Base-by-base conservation (phyloP, 768 basidiomycete genomes). In the Tubosaeta sp. region DNA sequence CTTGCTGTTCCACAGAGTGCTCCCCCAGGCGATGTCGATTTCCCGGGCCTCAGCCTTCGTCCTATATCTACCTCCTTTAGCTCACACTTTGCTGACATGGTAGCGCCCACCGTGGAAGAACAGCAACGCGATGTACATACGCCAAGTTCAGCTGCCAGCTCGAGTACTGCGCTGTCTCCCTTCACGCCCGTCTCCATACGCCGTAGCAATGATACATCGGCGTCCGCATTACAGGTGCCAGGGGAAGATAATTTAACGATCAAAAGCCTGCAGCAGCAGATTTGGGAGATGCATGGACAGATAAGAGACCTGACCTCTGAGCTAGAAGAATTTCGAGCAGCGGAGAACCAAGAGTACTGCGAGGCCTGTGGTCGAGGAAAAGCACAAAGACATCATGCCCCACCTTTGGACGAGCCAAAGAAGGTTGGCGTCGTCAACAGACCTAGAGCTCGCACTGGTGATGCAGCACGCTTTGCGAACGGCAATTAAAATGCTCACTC, bases 11-110 rank as follows among this genome's bases (percentile, higher is more conserved):
- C 84, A 1, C 78, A 77, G 57, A 88, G 84, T 59, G 87, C 87
- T 26, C 88, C 88, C 2, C 76, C 87, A 19, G 73, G 78, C 42
- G 74, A 80, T 9, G 69, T 76, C 1, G 80, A 82, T 47, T 91
- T 91, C 60, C 76, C 84, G 11, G 72, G 79, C 4, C 75, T 92
- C 43, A 83, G 80, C 59, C 69, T 92, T 47, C 80, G 90, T 14
- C 89, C 89, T 3, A 74, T 91, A 16, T 91, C 90, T 19, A 82
- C 83, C 1, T 72, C 85, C 39, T 92, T 92, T 66, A 85, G 86
- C 61, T 72, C 81, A 10, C 82, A 86, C 26, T 87, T 91, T 60
- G 74, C 77, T 9, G 75, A 75, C 25, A 68, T 74, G 52, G 66
- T 78, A 16, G 52, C 66, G 46, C 58, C 58, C 41, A 31, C 57